Evolutionary conservation across 345 rosid genomes (phyloP).

Genomic region (Pistacia vera): DNA sequence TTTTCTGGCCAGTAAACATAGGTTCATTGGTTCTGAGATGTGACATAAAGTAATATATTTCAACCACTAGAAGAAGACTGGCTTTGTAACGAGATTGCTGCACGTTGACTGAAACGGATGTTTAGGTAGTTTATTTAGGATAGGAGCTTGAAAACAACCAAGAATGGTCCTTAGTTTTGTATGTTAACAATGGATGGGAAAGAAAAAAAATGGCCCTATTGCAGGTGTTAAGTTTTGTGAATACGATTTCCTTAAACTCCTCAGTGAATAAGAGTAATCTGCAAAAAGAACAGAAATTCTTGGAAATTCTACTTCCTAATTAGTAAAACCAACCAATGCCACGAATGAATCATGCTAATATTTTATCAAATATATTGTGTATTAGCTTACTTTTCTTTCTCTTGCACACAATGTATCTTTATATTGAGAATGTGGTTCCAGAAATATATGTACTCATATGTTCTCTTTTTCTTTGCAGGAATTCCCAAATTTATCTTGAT

Average conservation of each 20-base stretch:
- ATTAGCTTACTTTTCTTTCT: not conserved
- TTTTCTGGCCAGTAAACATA: not conserved
- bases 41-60: not conserved
- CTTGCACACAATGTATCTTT: not conserved
- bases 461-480: constrained; percentile 44
- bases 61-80: not conserved
- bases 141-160: too few relatives aligned
- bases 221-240: not conserved
- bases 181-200: not conserved
- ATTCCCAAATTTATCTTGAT: constrained; percentile 82
- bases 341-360: not conserved
- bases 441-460: constrained; percentile 5
- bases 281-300: not conserved
- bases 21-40: not conserved
- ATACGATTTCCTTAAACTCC: not conserved
- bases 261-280: not conserved
- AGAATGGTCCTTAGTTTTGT: not conserved
- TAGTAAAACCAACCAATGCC: not conserved
- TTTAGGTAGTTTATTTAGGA: not conserved
- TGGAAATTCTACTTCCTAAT: constrained; percentile 9
- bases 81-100: not conserved
- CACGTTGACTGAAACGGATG: not conserved
- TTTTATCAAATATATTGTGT: not conserved
- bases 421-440: not conserved
- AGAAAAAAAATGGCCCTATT: too few relatives aligned